Conservation (phyloP, 2,329 filamentous ascomycete species). For the Scytalidium sp. region DNA sequence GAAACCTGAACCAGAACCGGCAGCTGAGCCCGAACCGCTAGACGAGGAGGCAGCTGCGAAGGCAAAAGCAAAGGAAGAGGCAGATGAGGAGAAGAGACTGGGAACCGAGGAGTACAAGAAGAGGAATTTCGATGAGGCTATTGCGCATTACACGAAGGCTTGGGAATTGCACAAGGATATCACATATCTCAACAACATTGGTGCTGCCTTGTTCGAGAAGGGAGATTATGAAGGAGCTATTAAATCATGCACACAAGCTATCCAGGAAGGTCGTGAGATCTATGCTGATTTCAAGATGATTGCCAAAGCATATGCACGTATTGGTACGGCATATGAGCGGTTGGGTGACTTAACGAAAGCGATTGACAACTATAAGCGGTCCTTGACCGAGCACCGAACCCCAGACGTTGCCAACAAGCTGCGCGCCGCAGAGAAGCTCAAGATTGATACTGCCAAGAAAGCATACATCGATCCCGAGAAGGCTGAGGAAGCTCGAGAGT, state of each 20-base stretch:
- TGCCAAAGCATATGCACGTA: slow-evolving; percentile 95
- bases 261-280: slow-evolving; percentile 84
- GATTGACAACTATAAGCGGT: slow-evolving; percentile 87
- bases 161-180: slow-evolving; percentile 97
- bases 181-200: slow-evolving; percentile 94
- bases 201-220: slow-evolving; percentile 93
- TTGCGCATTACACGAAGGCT: slow-evolving; percentile 89
- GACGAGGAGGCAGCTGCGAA: slow-evolving; percentile 83
- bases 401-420: slow-evolving; percentile 93
- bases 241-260: slow-evolving; percentile 80
- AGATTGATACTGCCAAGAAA: slow-evolving; percentile 70
- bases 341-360: slow-evolving; percentile 75
- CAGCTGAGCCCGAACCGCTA: slow-evolving; percentile 63
- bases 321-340: slow-evolving; percentile 93
- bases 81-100: slow-evolving; percentile 90
- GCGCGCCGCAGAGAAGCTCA: slow-evolving; percentile 82
- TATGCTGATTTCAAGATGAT: slow-evolving; percentile 98
- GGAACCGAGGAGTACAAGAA: slow-evolving; percentile 98
- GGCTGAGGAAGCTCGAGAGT: slow-evolving; percentile 91
- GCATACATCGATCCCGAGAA: slow-evolving; percentile 88
- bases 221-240: slow-evolving; percentile 88
- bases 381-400: slow-evolving; percentile 93
- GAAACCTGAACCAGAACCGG: slow-evolving; percentile 52
- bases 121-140: slow-evolving; percentile 91
- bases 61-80: slow-evolving; percentile 87